Base-by-base conservation (phyloP, 345 rosid species). In the Aurinia saxatilis region DNA sequence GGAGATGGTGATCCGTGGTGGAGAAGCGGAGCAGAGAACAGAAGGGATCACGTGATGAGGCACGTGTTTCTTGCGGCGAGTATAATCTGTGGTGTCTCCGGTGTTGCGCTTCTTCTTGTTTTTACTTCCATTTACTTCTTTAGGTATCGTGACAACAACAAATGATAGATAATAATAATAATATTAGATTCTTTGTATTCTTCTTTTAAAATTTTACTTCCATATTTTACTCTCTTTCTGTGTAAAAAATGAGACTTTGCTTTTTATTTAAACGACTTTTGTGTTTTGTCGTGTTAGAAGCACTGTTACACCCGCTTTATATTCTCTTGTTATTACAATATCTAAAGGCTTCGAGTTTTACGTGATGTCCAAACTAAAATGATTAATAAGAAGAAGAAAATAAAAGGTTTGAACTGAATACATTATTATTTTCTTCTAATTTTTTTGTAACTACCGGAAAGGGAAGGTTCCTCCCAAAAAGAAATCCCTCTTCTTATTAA, bases 1-100 rank as follows among this genome's bases (percentile, higher is more conserved):
- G 60, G 37, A 1, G 63, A 60, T 1, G 72, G 3, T 35, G 80
- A 76, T 53, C 27, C 72, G 7, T 60, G 79, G 37, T 75, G 78
- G 88, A 69, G 76, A 84, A 65, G 64, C 25, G 54, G 65, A 18
- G 55, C 73, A 6, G 53, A 7, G 1, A 41, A 66, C 4, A 38
- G 57, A 6, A 62, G 63, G 0, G 84, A 77, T 69, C 86, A 60
- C 56, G 50, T 63, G 79, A 79, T 70, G 62, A 72, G 66, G 69
- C 84, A 77, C 68, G 85, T 81, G 76, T 80, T 90, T 68, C n/a
- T 87, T 63, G 77, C 77, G 53, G 87, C 80, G 13, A 80, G 85
- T 69, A 40, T 87, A 23, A 78, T 72, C 7, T 87, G 92, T 34
- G 97, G 97, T 5, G 72, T 71, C 70, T 51, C 76, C 8, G 97